Percentiles rank a stretch among this genome's conserved stretches.
These are phyloP conservation scores for Gaultheria prostrata DNA, from an alignment of 148 eudicot genomes.

Conservation along the genomic window DNA sequence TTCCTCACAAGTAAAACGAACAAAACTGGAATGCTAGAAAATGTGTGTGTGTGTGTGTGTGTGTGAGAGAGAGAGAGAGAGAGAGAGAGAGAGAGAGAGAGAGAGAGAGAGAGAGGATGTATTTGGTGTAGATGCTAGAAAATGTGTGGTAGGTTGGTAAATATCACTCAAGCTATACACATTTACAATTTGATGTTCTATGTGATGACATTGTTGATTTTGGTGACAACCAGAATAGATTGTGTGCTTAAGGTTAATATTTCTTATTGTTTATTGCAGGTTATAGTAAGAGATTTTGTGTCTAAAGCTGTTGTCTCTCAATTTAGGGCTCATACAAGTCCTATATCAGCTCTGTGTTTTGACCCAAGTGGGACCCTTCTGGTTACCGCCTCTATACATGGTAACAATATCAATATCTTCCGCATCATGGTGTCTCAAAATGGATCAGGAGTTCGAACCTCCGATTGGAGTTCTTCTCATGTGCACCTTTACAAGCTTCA, in stretches of 20 bases:
- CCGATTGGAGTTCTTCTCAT: constrained; percentile 73
- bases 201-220: not conserved
- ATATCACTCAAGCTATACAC: not conserved
- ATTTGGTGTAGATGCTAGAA: constrained; percentile 7
- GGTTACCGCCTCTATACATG: constrained; percentile 90
- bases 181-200: not conserved
- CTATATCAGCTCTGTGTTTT: constrained; percentile 89
- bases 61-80: too few species aligned
- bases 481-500: constrained; percentile 92
- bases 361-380: constrained; percentile 98
- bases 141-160: not conserved
- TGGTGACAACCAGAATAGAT: not conserved
- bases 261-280: constrained; percentile 43
- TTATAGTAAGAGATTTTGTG: constrained; percentile 79
- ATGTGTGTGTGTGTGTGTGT: too few species aligned
- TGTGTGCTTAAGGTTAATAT: not conserved
- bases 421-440: constrained; percentile 75
- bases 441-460: constrained; percentile 61
- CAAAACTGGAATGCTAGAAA: not conserved
- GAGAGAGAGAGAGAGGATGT: not conserved
- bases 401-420: constrained; percentile 87
- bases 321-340: constrained; percentile 94
- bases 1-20: not conserved
- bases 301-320: constrained; percentile 81
- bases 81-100: too few species aligned